phyloP scores from a whole-genome alignment of 768 basidiomycete species.

The Phanerochaete sordida region DNA sequence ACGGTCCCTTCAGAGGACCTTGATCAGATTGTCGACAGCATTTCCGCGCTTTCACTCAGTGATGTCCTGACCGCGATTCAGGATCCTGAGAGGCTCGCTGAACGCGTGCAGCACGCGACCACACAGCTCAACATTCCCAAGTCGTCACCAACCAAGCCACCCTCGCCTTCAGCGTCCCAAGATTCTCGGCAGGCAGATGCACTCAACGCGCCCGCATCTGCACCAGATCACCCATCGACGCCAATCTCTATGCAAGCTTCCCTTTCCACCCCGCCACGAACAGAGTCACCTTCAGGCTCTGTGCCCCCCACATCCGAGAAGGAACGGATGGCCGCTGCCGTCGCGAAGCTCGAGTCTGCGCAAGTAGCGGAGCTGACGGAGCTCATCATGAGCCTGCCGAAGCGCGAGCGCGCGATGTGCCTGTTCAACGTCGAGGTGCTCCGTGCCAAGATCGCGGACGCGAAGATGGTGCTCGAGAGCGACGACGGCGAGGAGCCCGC shows the following conservation, averaged over 20 bases:
- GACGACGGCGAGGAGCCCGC: slow-evolving; percentile 44
- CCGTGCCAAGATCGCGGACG: slow-evolving; percentile 73
- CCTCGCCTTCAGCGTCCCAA: slow-evolving; percentile 57
- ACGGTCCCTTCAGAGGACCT: slow-evolving; percentile 53
- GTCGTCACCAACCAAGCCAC: slow-evolving; percentile 47
- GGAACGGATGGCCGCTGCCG: slow-evolving; percentile 68
- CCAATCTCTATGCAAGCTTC: slow-evolving; percentile 76
- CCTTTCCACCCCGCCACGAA: slow-evolving; percentile 77
- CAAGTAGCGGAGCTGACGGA: slow-evolving; percentile 67
- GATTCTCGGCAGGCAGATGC: slow-evolving; percentile 70
- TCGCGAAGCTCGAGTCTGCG: slow-evolving; percentile 58
- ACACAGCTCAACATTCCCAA: slow-evolving; percentile 23
- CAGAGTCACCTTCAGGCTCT: slow-evolving; percentile 71
- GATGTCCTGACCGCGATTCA: slow-evolving; percentile 78
- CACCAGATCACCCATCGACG: slow-evolving; percentile 87
- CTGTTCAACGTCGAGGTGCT: slow-evolving; percentile 84
- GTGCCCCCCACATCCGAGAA: slow-evolving; percentile 64
- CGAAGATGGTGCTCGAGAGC: slow-evolving; percentile 76
- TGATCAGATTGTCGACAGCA: slow-evolving; percentile 64
- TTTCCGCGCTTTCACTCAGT: slow-evolving; percentile 66
- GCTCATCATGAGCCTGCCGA: slow-evolving; percentile 80
- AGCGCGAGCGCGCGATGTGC: slow-evolving; percentile 88
- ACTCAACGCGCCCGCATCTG: slow-evolving; percentile 73
- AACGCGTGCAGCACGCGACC: slow-evolving; percentile 48
- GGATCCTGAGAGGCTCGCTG: slow-evolving; percentile 60